Evolutionary conservation across 257 asterid species (phyloP), one percentile per base, ranked within the genome.

Genomic region (Rehmannia glutinosa): DNA sequence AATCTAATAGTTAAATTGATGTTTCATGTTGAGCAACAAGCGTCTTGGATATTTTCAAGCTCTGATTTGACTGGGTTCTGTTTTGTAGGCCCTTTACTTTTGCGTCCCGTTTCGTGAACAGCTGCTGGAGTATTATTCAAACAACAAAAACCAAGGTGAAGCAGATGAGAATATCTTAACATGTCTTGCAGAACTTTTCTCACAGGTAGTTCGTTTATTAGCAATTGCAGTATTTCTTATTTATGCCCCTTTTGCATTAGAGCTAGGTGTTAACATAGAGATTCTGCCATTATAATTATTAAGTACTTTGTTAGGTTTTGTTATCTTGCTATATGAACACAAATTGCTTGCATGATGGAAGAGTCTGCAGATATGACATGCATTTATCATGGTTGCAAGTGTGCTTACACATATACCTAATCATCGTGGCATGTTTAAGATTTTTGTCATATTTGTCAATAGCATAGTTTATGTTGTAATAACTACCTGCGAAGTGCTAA

Each of bases 81-180:
- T 62, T 69, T 66, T 45, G 2, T 85, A 91, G 98, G 92, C 98
- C 50, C 86, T 91, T 36, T 91, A 89, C 75, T 91, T 89, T 67
- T 91, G 98, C 68, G 94, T 82, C 1, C 98, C 98, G 17, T 91
- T 91, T 73, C 94, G 98, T 8, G 96, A 88, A 64, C 90, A 87
- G 57, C 73, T 91, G 68, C 80, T 87, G 64, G 98, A 85, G 71
- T 87, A 91, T 79, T 91, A 83, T 79, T 63, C 89, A 28, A 82
- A 72, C 67, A 81, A 77, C 73, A 88, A 88, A 71, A 74, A 46
- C 73, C 81, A 69, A 43, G 76, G 75, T 13, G 97, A 91, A 65
- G 83, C 75, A 15, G 92, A 89, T 32, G 98, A 91, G 69, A 92
- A 92, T 77, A 88, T 89, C 52, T 74, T 92, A 55, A 89, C 98